Evolutionary conservation across 108 stramenopile genomes (phyloP).

Genomic region (Nitzschia palea): DNA sequence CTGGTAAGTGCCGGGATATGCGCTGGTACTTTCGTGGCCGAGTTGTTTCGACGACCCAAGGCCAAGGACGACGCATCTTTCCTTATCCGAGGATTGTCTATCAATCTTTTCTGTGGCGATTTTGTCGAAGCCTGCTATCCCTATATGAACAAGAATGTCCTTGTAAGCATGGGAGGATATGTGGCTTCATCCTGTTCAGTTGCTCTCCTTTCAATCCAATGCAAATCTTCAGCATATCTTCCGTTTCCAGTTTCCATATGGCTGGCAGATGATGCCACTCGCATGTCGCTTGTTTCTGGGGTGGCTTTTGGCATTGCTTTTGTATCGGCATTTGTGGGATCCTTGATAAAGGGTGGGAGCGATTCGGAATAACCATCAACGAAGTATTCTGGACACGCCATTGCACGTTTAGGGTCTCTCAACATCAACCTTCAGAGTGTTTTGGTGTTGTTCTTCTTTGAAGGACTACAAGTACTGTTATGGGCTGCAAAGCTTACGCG

Average conservation of each 20-base stretch:
- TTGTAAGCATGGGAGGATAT: slow-evolving; percentile 64
- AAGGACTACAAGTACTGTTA: too few relatives aligned
- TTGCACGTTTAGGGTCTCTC: too few relatives aligned
- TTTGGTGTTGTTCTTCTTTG: too few relatives aligned
- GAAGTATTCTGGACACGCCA: too few relatives aligned
- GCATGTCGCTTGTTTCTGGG: slow-evolving; percentile 34
- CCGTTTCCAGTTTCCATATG: slow-evolving; percentile 53
- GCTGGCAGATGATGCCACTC: slow-evolving; percentile 47
- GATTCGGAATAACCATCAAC: too few relatives aligned
- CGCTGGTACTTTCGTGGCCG: slow-evolving; percentile 43
- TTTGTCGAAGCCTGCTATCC: slow-evolving; percentile 89
- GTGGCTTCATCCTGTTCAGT: slow-evolving; percentile 22
- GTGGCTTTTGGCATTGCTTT: slow-evolving; percentile 55
- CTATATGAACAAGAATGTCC: slow-evolving; percentile 56
- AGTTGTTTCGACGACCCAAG: not conserved
- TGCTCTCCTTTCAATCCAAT: not conserved
- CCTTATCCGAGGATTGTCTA: slow-evolving; percentile 52
- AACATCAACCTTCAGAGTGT: too few relatives aligned
- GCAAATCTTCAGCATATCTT: slow-evolving; percentile 56
- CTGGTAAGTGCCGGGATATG: slow-evolving; percentile 82
- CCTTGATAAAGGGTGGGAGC: too few relatives aligned
- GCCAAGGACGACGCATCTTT: not conserved
- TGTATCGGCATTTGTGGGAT: slow-evolving; percentile 22
- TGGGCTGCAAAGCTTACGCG: too few relatives aligned
- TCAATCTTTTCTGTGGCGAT: slow-evolving; percentile 79